A percentile compares a stretch with the other conserved stretches of the same genome.
Conservation (phyloP, 345 rosid species). For the Cardiospermum halicacabum region DNA sequence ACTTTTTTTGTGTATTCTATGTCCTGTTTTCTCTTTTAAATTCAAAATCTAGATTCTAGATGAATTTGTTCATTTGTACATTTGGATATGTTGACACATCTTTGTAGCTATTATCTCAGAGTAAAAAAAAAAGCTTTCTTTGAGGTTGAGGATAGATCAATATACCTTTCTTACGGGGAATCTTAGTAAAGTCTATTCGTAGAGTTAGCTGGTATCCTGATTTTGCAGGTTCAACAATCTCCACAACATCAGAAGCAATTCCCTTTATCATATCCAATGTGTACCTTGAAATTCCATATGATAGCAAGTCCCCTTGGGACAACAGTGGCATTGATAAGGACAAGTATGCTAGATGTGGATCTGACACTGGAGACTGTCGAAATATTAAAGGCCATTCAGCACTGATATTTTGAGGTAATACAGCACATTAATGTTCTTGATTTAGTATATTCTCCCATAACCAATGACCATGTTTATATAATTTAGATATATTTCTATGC, state of each 20-base stretch:
- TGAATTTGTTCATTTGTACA: neutral
- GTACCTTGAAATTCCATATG: slow-evolving; percentile 40
- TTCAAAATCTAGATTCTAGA: neutral
- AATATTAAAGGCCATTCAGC: neutral
- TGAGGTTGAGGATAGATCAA: slow-evolving; percentile 6
- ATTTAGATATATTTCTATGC: neutral
- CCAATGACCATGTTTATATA: too few relatives aligned
- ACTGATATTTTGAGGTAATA: neutral
- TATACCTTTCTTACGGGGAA: slow-evolving; percentile 63
- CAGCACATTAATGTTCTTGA: neutral
- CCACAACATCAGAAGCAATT: slow-evolving; percentile 46
- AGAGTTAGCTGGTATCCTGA: slow-evolving; percentile 88
- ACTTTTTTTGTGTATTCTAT: neutral
- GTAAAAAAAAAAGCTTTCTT: neutral
- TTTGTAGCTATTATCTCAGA: neutral
- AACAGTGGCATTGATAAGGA: slow-evolving; percentile 61
- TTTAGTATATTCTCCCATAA: neutral
- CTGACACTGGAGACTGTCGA: slow-evolving; percentile 56
- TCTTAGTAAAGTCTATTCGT: slow-evolving; percentile 45
- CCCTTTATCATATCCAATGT: slow-evolving; percentile 40
- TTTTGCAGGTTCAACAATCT: slow-evolving; percentile 66
- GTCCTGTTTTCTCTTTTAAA: neutral
- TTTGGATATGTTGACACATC: neutral
- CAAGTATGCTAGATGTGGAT: slow-evolving; percentile 42
- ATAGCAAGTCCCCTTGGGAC: slow-evolving; percentile 36